Evolutionary conservation across 192 early-diverging fungal species (phyloP).

Genomic region (Backusella tuberculispora): DNA sequence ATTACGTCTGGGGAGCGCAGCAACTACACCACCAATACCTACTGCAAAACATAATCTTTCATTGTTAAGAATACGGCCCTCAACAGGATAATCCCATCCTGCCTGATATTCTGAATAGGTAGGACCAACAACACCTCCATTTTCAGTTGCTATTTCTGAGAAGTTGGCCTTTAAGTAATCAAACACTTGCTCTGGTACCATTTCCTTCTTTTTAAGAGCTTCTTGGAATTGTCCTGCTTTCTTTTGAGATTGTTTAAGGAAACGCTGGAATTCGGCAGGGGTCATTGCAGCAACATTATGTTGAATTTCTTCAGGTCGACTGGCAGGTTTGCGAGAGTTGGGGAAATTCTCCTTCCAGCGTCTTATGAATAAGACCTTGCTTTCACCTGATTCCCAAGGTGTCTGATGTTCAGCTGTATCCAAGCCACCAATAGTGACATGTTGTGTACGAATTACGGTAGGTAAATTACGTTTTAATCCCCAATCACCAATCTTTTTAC

Average conservation of each 20-base stretch:
- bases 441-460: slow-evolving; percentile 59
- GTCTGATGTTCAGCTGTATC: slow-evolving; percentile 77
- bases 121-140: slow-evolving; percentile 42
- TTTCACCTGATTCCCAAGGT: slow-evolving; percentile 64
- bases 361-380: slow-evolving; percentile 57
- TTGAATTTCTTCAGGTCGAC: slow-evolving; percentile 40
- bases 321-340: slow-evolving; percentile 52
- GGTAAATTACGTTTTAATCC: slow-evolving; percentile 78
- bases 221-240: slow-evolving; percentile 42
- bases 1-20: slow-evolving; percentile 46
- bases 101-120: slow-evolving; percentile 53
- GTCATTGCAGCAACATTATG: slow-evolving; percentile 64
- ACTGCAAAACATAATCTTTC: slow-evolving; percentile 51
- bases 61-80: slow-evolving; percentile 67
- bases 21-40: slow-evolving; percentile 70
- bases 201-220: slow-evolving; percentile 29
- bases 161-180: slow-evolving; percentile 38
- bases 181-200: slow-evolving; percentile 36
- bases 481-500: slow-evolving; percentile 68
- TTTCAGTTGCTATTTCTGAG: slow-evolving; percentile 15
- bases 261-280: slow-evolving; percentile 59
- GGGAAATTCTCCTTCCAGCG: slow-evolving; percentile 80
- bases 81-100: slow-evolving; percentile 43
- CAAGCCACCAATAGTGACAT: slow-evolving; percentile 57
- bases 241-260: slow-evolving; percentile 59